These are phyloP conservation scores for Boehmeria nivea DNA, from an alignment of 306 rosid species.

Conservation along the genomic window DNA sequence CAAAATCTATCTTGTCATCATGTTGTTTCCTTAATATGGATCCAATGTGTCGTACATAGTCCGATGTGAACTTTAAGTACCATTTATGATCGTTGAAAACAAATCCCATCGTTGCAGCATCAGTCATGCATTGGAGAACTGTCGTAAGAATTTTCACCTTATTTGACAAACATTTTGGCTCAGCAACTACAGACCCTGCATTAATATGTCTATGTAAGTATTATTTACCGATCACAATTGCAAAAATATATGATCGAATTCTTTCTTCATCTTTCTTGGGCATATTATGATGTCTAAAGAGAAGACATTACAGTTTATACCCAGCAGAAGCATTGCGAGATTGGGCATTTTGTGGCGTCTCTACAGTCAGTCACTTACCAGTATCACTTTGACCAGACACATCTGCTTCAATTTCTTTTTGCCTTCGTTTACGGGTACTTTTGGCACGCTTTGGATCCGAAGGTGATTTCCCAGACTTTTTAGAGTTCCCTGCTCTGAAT, in stretches of 20 bases:
- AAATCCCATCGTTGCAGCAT: slow-evolving; percentile 44
- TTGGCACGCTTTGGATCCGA: slow-evolving; percentile 30
- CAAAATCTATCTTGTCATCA: slow-evolving; percentile 29
- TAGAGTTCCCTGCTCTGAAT: slow-evolving; percentile 35
- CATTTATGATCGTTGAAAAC: slow-evolving; percentile 41
- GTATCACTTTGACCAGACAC: slow-evolving; percentile 23
- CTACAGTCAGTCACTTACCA: slow-evolving; percentile 41
- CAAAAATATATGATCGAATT: too few relatives aligned
- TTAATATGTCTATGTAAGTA: too few relatives aligned
- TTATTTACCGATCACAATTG: too few relatives aligned
- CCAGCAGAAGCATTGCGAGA: too few relatives aligned
- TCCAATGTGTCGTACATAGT: slow-evolving; percentile 31
- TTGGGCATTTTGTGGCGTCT: too few relatives aligned
- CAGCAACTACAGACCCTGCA: slow-evolving; percentile 34
- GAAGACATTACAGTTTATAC: too few relatives aligned
- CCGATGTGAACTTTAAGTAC: slow-evolving; percentile 57
- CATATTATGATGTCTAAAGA: too few relatives aligned
- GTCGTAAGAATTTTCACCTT: slow-evolving; percentile 71
- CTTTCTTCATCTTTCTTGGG: too few relatives aligned
- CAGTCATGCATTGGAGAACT: slow-evolving; percentile 67
- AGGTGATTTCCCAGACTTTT: slow-evolving; percentile 17
- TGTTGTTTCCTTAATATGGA: slow-evolving; percentile 32
- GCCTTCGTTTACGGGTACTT: slow-evolving; percentile 22
- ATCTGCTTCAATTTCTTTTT: slow-evolving; percentile 28
- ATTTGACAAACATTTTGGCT: slow-evolving; percentile 35